A percentile compares a stretch with the other conserved stretches of the same genome.
Conservation (phyloP, 2,329 filamentous ascomycete species). For the Blastomyces percursus region DNA sequence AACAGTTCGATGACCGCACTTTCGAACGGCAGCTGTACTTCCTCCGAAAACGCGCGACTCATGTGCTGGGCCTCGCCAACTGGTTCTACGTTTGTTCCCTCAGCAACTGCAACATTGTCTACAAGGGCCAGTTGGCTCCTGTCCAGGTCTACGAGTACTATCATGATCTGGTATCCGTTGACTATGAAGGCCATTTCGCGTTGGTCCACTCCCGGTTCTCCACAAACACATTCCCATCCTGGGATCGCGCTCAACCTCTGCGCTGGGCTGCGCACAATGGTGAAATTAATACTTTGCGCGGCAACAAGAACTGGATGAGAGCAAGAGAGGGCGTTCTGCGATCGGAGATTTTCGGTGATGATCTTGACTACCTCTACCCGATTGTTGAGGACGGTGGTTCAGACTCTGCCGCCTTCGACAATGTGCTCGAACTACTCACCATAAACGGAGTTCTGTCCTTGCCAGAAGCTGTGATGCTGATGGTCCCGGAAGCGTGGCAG, state of each 20-base stretch:
- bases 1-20: conserved; percentile 68
- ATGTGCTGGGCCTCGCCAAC: conserved; percentile 89
- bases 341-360: conserved; percentile 83
- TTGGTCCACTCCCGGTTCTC: conserved; percentile 96
- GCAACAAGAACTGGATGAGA: conserved; percentile 99
- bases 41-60: conserved; percentile 85
- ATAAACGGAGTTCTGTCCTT: conserved; percentile 94
- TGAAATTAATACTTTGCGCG: conserved; percentile 94
- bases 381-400: conserved; percentile 95
- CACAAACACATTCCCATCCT: conserved; percentile 96
- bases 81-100: conserved; percentile 98
- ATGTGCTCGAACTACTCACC: conserved; percentile 82
- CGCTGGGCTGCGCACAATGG: conserved; percentile 97
- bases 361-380: conserved; percentile 81
- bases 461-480: conserved; percentile 94
- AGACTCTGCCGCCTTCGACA: conserved; percentile 94
- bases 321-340: conserved; percentile 91
- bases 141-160: conserved; percentile 98
- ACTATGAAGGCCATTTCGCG: conserved; percentile 95
- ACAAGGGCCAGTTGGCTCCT: conserved; percentile 92
- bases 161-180: conserved; percentile 89
- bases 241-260: conserved; percentile 92
- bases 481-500: conserved; percentile 98
- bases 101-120: conserved; percentile 97
- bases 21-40: conserved; percentile 94